Percentiles rank a stretch among this genome's conserved stretches.
Conservation (phyloP, 257 asterid species). For the Fraxinus cuspidata region DNA sequence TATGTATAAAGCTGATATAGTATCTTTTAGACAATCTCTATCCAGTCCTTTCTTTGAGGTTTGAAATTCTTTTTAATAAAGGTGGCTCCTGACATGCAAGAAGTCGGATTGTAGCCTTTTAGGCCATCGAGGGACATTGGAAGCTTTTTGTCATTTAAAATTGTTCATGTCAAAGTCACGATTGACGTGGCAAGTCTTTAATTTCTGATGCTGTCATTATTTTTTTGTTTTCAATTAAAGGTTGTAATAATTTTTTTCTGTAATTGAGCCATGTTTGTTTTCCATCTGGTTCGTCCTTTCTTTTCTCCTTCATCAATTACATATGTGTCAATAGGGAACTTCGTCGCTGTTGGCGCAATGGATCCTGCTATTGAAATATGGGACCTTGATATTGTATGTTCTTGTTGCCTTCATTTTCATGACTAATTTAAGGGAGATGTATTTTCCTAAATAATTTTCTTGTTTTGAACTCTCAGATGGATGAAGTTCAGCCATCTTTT, state of each 20-base stretch:
- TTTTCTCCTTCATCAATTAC: background rate
- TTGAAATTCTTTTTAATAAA: background rate
- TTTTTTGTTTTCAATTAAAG: too few relatives aligned
- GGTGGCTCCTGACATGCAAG: background rate
- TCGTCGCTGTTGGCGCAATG: slow-evolving; percentile 89
- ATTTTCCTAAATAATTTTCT: slow-evolving; percentile 14
- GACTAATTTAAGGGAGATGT: slow-evolving; percentile 6
- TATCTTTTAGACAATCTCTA: background rate
- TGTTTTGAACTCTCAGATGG: slow-evolving; percentile 54
- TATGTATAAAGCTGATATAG: too few relatives aligned
- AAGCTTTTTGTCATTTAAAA: background rate
- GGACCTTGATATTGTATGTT: slow-evolving; percentile 90
- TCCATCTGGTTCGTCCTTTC: background rate
- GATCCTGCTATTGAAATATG: slow-evolving; percentile 91
- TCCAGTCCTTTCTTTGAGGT: background rate
- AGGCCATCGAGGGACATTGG: background rate
- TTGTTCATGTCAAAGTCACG: background rate
- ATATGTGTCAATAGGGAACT: slow-evolving; percentile 58
- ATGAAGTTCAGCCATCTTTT: slow-evolving; percentile 82
- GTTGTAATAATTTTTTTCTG: too few relatives aligned
- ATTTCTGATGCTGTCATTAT: background rate
- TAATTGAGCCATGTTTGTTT: background rate
- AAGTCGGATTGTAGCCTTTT: background rate
- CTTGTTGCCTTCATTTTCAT: slow-evolving; percentile 12
- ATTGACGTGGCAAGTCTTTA: background rate